Base-by-base conservation (phyloP, 2,329 filamentous ascomycete species). In the Cladosporium cucumerinum region DNA sequence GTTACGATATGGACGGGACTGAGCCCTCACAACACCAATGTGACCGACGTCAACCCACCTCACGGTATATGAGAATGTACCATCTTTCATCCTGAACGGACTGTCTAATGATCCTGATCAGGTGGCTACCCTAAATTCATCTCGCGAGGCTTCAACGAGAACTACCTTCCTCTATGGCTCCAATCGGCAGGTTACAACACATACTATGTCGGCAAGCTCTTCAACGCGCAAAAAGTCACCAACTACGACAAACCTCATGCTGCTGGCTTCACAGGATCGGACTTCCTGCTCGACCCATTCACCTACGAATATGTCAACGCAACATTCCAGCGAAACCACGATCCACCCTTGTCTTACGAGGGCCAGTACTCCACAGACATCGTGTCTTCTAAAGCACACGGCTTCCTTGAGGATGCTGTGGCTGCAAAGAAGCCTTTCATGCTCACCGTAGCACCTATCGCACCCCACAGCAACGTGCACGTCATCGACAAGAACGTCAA, bases 151-250 rank as follows among this genome's bases (percentile, higher is more conserved):
- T 82, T 86, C 67, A 90, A 91, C 66, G 82, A 88, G 1, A 83
- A 88, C 48, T 91, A 89, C 66, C 81, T 92, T 0, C 89, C 89
- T 0, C 73, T 91, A 0, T 92, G 89, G 88, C 76, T 92, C 16
- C 87, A 90, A 68, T 74, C 83, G 4, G 85, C 84, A 0, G 88
- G 88, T 0, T 91, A 91, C 72, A 85, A 86, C 68, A 91, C 89
- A 0, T 91, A 89, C 71, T 92, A 91, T 69, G 86, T 85, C 0
- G 89, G 87, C 21, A 92, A 92, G 72, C 79, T 91, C 7, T 89
- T 89, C 77, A 92, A 92, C 69, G 80, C 82, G 0, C 87, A 90
- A 58, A 84, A 79, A 0, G 79, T 84, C 2, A 71, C 80, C 0
- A 91, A 89, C 66, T 91, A 89, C 72, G 77, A 88, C 71, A 78